Percentiles rank a stretch among this genome's conserved stretches.
These are phyloP conservation scores for Lophiotrema nucula DNA, from an alignment of 495 filamentous ascomycete genomes.

Conservation along the genomic window DNA sequence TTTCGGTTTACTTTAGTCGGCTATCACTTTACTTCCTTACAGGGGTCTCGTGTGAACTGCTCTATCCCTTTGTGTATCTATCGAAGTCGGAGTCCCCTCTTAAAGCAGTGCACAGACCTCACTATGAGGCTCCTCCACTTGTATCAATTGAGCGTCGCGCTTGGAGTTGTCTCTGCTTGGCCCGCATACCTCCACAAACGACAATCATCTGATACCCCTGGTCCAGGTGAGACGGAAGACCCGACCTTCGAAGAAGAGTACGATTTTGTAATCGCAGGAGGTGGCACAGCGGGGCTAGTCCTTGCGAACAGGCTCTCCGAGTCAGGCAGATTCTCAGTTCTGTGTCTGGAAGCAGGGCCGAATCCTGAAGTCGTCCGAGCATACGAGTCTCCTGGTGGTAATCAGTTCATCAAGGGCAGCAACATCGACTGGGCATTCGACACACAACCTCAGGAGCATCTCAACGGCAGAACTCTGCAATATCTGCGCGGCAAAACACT, in stretches of 20 bases:
- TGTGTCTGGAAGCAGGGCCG: constrained; percentile 3
- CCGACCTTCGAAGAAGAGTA: constrained; percentile 3
- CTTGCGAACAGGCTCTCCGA: constrained; percentile 4
- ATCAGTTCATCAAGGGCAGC: constrained; percentile 1
- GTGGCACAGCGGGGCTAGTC: constrained; percentile 11
- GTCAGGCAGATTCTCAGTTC: background rate
- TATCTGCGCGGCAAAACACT: background rate
- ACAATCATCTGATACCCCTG: background rate
- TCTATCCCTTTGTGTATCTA: too few relatives aligned
- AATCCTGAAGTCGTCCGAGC: background rate
- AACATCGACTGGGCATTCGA: background rate
- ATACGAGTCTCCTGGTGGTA: constrained; percentile 3
- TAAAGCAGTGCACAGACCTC: too few relatives aligned
- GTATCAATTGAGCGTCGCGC: too few relatives aligned
- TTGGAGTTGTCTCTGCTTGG: too few relatives aligned
- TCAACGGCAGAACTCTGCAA: background rate
- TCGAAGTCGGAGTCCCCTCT: too few relatives aligned
- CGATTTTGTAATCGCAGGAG: constrained; percentile 14
- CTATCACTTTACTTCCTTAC: too few relatives aligned
- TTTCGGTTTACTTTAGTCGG: too few relatives aligned
- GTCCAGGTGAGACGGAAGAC: background rate
- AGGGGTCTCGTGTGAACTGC: too few relatives aligned
- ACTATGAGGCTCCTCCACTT: too few relatives aligned
- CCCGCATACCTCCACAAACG: too few relatives aligned
- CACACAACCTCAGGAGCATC: background rate